phyloP scores from a whole-genome alignment of 768 basidiomycete genomes.

The Leccinum disarticulatum region DNA sequence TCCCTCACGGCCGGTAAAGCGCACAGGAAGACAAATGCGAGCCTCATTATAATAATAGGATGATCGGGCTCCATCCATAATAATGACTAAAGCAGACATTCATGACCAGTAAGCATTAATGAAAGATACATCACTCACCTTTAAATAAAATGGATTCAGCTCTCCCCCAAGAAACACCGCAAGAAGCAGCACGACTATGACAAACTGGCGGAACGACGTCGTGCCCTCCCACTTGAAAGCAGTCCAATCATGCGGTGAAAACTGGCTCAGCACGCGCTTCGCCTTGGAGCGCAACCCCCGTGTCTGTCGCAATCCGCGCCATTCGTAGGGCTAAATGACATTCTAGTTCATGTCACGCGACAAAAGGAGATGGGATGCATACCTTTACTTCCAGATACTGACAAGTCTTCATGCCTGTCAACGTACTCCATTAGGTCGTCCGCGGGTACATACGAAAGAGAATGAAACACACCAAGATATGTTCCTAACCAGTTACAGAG shows the following conservation, averaged over 20 bases:
- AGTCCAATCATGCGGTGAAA: constrained; percentile 86
- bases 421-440: constrained; percentile 16
- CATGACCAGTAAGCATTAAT: constrained; percentile 15
- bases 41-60: constrained; percentile 71
- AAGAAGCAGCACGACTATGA: constrained; percentile 71
- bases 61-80: constrained; percentile 93
- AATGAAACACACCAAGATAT: constrained; percentile 58
- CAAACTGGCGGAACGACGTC: constrained; percentile 71
- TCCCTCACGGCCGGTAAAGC: constrained; percentile 86
- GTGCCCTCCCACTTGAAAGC: constrained; percentile 86
- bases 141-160: constrained; percentile 85
- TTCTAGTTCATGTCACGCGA: neutral
- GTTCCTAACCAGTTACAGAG: constrained; percentile 89
- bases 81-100: constrained; percentile 42
- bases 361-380: neutral
- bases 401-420: constrained; percentile 79
- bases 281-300: constrained; percentile 79
- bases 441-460: constrained; percentile 9
- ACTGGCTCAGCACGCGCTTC: constrained; percentile 75
- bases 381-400: constrained; percentile 86
- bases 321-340: constrained; percentile 66
- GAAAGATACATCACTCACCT: constrained; percentile 44
- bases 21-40: constrained; percentile 79
- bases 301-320: constrained; percentile 81
- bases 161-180: constrained; percentile 82